These are phyloP conservation scores for Lipomyces japonicus DNA, from an alignment of 805 yeast genomes.

Conservation along the genomic window DNA sequence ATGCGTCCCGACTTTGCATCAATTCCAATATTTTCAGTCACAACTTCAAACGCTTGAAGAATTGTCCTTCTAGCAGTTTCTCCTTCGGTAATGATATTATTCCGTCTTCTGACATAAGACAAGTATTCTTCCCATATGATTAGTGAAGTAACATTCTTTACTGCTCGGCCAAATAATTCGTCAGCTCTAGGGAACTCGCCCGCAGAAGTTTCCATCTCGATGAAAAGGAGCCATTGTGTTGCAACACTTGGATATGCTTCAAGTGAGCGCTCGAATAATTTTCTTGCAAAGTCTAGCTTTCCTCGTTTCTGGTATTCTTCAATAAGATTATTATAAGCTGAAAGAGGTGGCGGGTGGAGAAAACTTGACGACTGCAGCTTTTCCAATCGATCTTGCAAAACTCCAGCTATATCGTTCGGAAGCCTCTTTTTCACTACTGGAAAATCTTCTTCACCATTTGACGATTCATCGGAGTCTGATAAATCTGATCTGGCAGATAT, in stretches of 20 bases:
- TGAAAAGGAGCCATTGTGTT: slow-evolving; percentile 69
- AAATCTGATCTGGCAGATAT: too few species aligned
- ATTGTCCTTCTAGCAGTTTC: slow-evolving; percentile 72
- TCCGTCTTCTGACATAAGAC: slow-evolving; percentile 65
- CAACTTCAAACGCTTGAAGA: slow-evolving; percentile 78
- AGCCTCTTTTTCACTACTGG: slow-evolving; percentile 28
- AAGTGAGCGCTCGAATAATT: slow-evolving; percentile 58
- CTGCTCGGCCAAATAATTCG: slow-evolving; percentile 51
- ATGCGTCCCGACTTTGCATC: slow-evolving; percentile 68
- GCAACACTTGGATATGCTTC: slow-evolving; percentile 47
- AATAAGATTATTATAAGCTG: slow-evolving; percentile 14
- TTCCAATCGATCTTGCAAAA: slow-evolving; percentile 45
- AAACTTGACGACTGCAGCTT: slow-evolving; percentile 3
- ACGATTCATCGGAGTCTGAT: background rate
- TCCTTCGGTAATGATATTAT: slow-evolving; percentile 66
- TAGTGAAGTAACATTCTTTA: slow-evolving; percentile 13
- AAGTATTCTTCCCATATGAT: slow-evolving; percentile 65
- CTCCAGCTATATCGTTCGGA: slow-evolving; percentile 53
- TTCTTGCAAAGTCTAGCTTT: slow-evolving; percentile 56
- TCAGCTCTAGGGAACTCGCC: slow-evolving; percentile 68
- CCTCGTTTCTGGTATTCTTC: slow-evolving; percentile 50
- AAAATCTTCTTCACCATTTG: background rate
- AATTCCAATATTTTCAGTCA: slow-evolving; percentile 69
- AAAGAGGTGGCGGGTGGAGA: slow-evolving; percentile 5
- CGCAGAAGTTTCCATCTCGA: slow-evolving; percentile 58